phyloP scores from a whole-genome alignment of 2,329 filamentous ascomycete genomes.

The Venturiaceae sp. region DNA sequence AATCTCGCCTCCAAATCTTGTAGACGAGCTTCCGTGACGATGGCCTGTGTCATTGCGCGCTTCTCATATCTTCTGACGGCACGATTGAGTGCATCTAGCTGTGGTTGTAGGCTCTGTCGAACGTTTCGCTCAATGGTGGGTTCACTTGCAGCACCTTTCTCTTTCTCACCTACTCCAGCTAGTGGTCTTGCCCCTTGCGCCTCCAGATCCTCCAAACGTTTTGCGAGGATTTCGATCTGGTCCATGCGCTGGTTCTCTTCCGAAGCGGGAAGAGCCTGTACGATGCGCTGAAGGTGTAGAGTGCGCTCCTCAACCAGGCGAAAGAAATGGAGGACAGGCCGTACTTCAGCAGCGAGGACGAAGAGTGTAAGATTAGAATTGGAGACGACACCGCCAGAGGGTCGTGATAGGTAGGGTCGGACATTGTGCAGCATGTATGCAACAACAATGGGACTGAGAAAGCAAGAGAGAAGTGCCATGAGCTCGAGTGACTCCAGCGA shows the following conservation, averaged over 20 bases:
- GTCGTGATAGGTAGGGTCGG: conserved; percentile 68
- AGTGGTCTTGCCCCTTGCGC: conserved; percentile 21
- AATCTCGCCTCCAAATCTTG: conserved; percentile 60
- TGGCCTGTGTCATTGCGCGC: conserved; percentile 63
- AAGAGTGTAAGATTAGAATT: conserved; percentile 93
- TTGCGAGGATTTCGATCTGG: conserved; percentile 39
- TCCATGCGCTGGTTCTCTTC: conserved; percentile 16
- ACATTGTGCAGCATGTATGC: conserved; percentile 78
- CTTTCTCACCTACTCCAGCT: conserved; percentile 8
- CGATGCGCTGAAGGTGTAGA: conserved; percentile 68
- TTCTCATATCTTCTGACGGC: conserved; percentile 90
- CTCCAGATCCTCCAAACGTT: conserved; percentile 63
- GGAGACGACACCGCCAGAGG: conserved; percentile 78
- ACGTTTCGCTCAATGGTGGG: conserved; percentile 41
- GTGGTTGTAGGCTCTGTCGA: conserved; percentile 59
- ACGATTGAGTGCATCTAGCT: conserved; percentile 79
- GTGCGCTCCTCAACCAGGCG: conserved; percentile 72
- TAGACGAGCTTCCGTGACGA: conserved; percentile 68
- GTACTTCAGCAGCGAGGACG: conserved; percentile 74
- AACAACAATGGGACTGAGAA: conserved; percentile 66
- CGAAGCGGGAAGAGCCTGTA: conserved; percentile 39
- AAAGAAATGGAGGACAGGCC: conserved; percentile 72
- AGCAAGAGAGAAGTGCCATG: conserved; percentile 66
- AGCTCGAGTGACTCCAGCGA: conserved; percentile 3
- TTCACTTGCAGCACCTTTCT: conserved; percentile 12